Evolutionary conservation across 129 eudicot species (phyloP), one percentile per base, ranked within the genome.

Genomic region (Lonicera japonica): DNA sequence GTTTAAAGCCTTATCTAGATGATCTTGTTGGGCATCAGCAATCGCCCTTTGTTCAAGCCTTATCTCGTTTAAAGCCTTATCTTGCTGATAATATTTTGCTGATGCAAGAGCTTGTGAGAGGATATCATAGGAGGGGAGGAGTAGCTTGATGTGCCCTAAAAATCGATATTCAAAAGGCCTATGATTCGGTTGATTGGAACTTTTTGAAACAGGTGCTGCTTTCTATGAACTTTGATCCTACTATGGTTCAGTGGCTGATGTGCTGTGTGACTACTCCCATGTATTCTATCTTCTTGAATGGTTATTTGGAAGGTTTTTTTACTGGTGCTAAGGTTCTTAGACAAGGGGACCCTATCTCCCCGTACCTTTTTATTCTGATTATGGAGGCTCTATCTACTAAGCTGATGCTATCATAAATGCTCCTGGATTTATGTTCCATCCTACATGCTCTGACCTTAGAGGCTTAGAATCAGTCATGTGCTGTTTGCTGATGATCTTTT

Each of bases 341-440:
- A 17, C 41, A 63, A 23, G 56, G 57, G 11, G 57, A 63, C 57
- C 56, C 56, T 12, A 12, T 63, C 5, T 63, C 68, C 21, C 41
- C 57, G 0, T 21, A 17, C 21, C 57, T 63, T n/a, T 63, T 63
- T 25, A 1, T 63, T 1, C 21, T 45, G 1, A 43, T 46, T 1
- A 63, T 63, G 57, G 68, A 63, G 6, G 25, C 5, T 3, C 20
- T 46, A 1, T 39, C 21, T 47, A 5, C 41, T 18, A 1, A 13
- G 6, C n/a, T 63, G 21, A 13, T 11, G 4, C 22, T 24, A 46
- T 1, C 11, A 2, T 0, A 2, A 21, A 8, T 2, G 22, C 7
- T 8, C 38, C n/a, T n/a, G n/a, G n/a, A 0, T 11, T 23, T 13
- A 3, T 3, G 22, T 63, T 21, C 14, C 41, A 46, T 16, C 41